These are phyloP conservation scores for Nyctanthes arbortristis DNA, from an alignment of 257 asterid species.

Conservation along the genomic window DNA sequence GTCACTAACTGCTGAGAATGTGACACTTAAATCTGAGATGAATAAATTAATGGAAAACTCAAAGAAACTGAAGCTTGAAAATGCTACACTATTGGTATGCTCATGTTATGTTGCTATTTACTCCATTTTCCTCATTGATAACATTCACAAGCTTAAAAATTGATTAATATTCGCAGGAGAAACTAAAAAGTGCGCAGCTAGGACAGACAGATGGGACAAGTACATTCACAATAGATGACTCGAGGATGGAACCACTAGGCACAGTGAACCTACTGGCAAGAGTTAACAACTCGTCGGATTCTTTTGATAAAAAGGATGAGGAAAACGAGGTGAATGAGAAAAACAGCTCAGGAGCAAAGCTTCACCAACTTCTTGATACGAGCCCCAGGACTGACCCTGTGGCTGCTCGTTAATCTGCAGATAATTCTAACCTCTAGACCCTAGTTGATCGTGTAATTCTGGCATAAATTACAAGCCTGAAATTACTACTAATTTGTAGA, in stretches of 20 bases:
- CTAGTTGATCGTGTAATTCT: constrained; percentile 45
- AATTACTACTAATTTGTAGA: constrained; percentile 48
- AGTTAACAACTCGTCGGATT: constrained; percentile 65
- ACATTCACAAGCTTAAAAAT: background rate
- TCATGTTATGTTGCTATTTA: background rate
- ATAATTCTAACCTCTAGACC: constrained; percentile 11
- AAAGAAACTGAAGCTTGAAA: constrained; percentile 73
- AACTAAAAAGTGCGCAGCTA: constrained; percentile 40
- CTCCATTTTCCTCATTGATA: background rate
- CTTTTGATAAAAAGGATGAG: constrained; percentile 32
- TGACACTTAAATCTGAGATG: constrained; percentile 74
- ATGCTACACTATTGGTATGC: constrained; percentile 62
- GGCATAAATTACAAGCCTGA: constrained; percentile 71
- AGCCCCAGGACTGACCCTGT: constrained; percentile 80
- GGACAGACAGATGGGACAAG: constrained; percentile 36
- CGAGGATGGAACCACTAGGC: constrained; percentile 59
- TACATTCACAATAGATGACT: constrained; percentile 39
- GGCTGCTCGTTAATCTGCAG: constrained; percentile 63
- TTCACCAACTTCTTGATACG: constrained; percentile 73
- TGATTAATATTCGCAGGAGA: constrained; percentile 48
- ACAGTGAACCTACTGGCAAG: constrained; percentile 82
- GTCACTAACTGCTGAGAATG: constrained; percentile 61
- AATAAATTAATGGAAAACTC: constrained; percentile 57
- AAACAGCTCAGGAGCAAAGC: constrained; percentile 59
- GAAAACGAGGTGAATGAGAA: constrained; percentile 46